Evolutionary conservation across 441 rosid genomes (phyloP), one percentile per base, ranked within the genome.

Genomic region (Aquilaria agallochum): DNA sequence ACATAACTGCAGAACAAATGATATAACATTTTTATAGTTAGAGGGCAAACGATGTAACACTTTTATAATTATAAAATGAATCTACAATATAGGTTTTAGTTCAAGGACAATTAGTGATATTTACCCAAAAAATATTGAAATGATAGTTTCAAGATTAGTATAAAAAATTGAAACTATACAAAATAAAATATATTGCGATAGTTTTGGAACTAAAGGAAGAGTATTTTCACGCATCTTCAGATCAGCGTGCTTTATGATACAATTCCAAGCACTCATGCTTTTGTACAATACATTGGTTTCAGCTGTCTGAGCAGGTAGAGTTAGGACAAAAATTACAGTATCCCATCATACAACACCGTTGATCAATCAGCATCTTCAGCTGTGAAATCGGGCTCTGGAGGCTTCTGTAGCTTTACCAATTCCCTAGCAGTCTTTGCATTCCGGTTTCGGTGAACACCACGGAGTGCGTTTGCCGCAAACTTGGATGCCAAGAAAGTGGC

Each of bases 401-500:
- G 95, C 74, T 93, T 90, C 75, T 85, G 92, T 13, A 90, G 80
- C 67, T 78, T 88, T 80, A 89, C 89, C 68, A 95, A 60, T 56
- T 92, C 96, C 70, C 79, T 68, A 8, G 97, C 88, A 60, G 70
- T 81, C 79, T 81, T 84, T 2, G 90, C 93, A 27, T 66, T 85
- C 49, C 96, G 80, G 64, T 87, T 95, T 56, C 89, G 71, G 51
- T 90, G 97, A 70, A 92, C 77, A 11, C 90, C 91, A 0, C 96
- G 96, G 53, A 95, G 95, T 0, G 97, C 96, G 55, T 92, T 95
- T 7, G 95, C 92, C 0, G 96, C 99, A 66, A 95, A 95, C 73
- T 81, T 87, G 49, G 97, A 77, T n/a, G 96, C 99, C 70, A 95
- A 79, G 65, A 92, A 83, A 53, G 98, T 90, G 10, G 99, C 96